Percentiles rank a stretch among this genome's conserved stretches.
phyloP scores from a whole-genome alignment of 306 rosid species.

The Betula pendula region DNA sequence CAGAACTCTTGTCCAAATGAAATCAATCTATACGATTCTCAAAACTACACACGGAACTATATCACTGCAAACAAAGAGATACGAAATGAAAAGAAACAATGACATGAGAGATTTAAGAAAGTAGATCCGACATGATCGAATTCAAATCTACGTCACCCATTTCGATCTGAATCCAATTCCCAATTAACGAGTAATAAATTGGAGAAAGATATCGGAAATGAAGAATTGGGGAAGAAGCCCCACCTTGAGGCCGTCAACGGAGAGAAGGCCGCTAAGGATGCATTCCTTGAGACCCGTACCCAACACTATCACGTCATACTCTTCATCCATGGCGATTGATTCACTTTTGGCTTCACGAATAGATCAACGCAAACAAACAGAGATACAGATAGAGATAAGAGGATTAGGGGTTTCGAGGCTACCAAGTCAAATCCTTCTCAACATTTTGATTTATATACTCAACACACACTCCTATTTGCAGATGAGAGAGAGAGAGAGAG shows the following conservation, averaged over 20 bases:
- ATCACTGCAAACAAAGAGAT: neutral
- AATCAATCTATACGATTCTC: neutral
- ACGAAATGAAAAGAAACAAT: neutral
- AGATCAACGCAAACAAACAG: neutral
- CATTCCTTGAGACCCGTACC: conserved; percentile 98
- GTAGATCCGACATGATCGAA: neutral
- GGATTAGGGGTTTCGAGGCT: conserved; percentile 15
- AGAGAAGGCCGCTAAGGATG: conserved; percentile 99
- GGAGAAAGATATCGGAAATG: neutral
- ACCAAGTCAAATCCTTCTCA: neutral
- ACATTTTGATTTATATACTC: neutral
- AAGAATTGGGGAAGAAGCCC: neutral
- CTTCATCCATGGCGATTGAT: conserved; percentile 68
- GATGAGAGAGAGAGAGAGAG: neutral
- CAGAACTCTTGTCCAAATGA: neutral
- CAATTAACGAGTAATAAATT: neutral
- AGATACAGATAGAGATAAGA: neutral
- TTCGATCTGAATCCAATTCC: neutral
- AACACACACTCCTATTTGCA: neutral
- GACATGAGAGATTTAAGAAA: neutral
- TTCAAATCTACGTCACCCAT: neutral
- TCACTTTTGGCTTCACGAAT: neutral
- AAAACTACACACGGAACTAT: too few species aligned
- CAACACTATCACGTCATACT: conserved; percentile 80
- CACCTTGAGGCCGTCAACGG: conserved; percentile 98